A percentile compares a stretch with the other conserved stretches of the same genome.
Conservation (phyloP, 1,139 yeast genomes). For the Tardiomyces blankii region DNA sequence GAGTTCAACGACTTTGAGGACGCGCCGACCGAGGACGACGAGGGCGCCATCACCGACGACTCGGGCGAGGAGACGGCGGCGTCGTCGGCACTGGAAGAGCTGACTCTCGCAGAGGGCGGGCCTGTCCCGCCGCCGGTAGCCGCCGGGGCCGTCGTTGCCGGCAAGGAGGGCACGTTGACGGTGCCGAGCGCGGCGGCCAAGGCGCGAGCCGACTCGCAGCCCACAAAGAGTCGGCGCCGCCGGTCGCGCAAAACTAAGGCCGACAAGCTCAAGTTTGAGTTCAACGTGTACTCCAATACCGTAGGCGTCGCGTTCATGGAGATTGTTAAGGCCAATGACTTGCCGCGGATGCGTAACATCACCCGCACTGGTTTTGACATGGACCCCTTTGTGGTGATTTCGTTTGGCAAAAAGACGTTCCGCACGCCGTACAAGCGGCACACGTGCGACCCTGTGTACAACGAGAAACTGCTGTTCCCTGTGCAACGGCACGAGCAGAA, state of each 20-base stretch:
- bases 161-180: neutral
- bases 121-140: neutral
- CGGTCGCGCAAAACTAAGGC: neutral
- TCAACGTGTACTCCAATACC: conserved; percentile 34
- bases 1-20: neutral
- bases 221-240: neutral
- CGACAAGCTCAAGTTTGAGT: conserved; percentile 12
- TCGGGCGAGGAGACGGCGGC: neutral
- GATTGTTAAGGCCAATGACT: conserved; percentile 52
- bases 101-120: neutral
- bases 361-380: conserved; percentile 74
- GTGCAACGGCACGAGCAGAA: conserved; percentile 53
- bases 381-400: conserved; percentile 92
- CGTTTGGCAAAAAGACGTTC: conserved; percentile 82
- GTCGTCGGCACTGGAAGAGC: neutral
- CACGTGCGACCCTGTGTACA: conserved; percentile 69
- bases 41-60: too few species aligned
- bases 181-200: neutral
- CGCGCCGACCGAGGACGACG: neutral
- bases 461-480: conserved; percentile 74
- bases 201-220: neutral
- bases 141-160: neutral
- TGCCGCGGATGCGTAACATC: conserved; percentile 27
- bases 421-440: conserved; percentile 83
- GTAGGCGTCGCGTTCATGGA: conserved; percentile 71